Base-by-base conservation (phyloP, 768 basidiomycete genomes). In the Lentinula edodes region DNA sequence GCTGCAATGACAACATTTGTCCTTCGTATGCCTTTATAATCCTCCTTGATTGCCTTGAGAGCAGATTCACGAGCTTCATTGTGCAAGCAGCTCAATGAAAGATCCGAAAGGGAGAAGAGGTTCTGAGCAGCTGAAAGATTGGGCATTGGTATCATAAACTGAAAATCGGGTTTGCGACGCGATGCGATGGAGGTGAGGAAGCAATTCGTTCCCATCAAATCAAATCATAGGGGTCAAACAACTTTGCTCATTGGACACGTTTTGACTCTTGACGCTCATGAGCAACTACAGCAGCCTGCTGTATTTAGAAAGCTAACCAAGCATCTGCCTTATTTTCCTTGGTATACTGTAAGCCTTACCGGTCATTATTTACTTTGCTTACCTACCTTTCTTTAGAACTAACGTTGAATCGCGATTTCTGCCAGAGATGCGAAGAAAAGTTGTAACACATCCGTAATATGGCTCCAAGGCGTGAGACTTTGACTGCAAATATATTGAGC, bases 381-480 rank as follows among this genome's bases (percentile, higher is more conserved):
- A n/a, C n/a, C n/a, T 52, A 52, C 35, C 51, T 34, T 15, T 36
- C n/a, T 32, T 52, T n/a, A 52, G 51, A 46, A 52, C 51, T 18
- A 50, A 50, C 51, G 15, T 46, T 23, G 45, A 46, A 46, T 20
- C 45, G 20, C 20, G 18, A n/a, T 46, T 16, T 6, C 5, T 46
- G 45, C 7, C 20, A 12, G 45, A n/a, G 45, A 46, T 18, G 45
- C 45, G 18, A 46, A 46, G 45, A 46, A 46, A 46, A 46, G 45
- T 18, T 46, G 45, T 46, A 46, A 52, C 15, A 52, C 51, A 34
- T 36, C 5, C 12, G 28, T 35, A 58, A 28, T n/a, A 86, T 85
- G 84, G 75, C 79, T 56, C 83, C 79, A 66, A 78, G 80, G 73
- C 83, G 83, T 59, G 75, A 70, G 51, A 68, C 73, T 56, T 74